A percentile compares a stretch with the other conserved stretches of the same genome.
Conservation (phyloP, 192 early-diverging fungal species). For the Chytriomyces hyalinus region DNA sequence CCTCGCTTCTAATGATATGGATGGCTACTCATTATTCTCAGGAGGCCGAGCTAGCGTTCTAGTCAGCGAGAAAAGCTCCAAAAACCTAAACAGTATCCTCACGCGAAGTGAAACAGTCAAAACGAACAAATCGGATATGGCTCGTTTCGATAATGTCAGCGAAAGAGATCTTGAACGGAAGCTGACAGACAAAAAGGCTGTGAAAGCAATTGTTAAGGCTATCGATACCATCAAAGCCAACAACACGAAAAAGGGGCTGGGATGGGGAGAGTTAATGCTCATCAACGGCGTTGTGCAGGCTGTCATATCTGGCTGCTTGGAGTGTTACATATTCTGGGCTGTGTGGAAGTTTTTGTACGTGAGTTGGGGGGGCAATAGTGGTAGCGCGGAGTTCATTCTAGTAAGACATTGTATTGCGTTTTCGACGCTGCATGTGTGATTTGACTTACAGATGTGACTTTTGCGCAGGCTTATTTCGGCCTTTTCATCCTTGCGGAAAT, state of each 20-base stretch:
- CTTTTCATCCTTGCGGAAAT: constrained; percentile 21
- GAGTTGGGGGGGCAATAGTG: constrained; percentile 19
- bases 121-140: neutral
- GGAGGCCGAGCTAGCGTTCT: neutral
- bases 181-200: neutral
- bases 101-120: neutral
- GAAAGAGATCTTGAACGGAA: constrained; percentile 4
- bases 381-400: constrained; percentile 24
- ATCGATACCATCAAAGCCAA: constrained; percentile 30
- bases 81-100: neutral
- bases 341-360: constrained; percentile 31
- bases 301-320: constrained; percentile 4
- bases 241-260: constrained; percentile 30
- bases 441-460: neutral
- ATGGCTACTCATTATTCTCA: neutral
- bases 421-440: neutral
- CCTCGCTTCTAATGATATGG: neutral
- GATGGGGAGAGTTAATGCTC: constrained; percentile 32
- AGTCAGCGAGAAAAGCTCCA: neutral
- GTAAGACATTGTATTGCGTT: neutral
- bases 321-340: constrained; percentile 26
- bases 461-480: constrained; percentile 3
- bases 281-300: constrained; percentile 16
- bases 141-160: neutral
- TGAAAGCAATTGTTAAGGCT: neutral